Evolutionary conservation across 371 early-diverging fungal species (phyloP), one percentile per base, ranked within the genome.

Genomic region (Mucor sp.): DNA sequence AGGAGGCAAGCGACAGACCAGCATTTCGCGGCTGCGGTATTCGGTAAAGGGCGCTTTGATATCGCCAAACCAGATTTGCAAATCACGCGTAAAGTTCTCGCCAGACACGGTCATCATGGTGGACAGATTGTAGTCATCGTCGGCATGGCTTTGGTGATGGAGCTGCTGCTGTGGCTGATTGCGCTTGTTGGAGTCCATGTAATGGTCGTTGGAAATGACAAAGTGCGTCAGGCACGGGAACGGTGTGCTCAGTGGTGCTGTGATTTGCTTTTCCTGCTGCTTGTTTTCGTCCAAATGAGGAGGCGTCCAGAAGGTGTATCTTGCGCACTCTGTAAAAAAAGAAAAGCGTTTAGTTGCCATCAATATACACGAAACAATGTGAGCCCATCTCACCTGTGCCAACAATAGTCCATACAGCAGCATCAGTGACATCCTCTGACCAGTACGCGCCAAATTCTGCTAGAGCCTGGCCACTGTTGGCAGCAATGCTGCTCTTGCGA

Each of bases 321-420:
- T 87, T 8, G 91, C 90, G 68, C 90, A 92, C 69, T 93, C 80
- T 67, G 63, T 3, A 17, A 57, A 39, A 41, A 27, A 15, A 32
- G 47, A 59, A 23, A 3, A 32, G 4, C 4, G 7, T 33, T 37
- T 55, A 37, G 37, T 12, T 14, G 37, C 11, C 4, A 14, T 14
- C 37, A 11, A 14, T 2, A 37, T n/a, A 30, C 30, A 30, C 1
- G 41, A 5, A 17, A 17, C 17, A 14, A 6, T 25, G 0, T 15
- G 11, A 11, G 53, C 37, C 7, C n/a, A 35, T 53, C 1, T 12
- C 39, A 68, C 67, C 88, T 6, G 94, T 92, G 33, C 93, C 93
- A 17, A 95, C 94, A 68, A 95, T 89, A 4, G 95, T 95, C 95
- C 95, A 95, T 0, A 95, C 93, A 0, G 94, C 91, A 14, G 88